Evolutionary conservation across 306 rosid genomes (phyloP).

Genomic region (Castanea mollissima): DNA sequence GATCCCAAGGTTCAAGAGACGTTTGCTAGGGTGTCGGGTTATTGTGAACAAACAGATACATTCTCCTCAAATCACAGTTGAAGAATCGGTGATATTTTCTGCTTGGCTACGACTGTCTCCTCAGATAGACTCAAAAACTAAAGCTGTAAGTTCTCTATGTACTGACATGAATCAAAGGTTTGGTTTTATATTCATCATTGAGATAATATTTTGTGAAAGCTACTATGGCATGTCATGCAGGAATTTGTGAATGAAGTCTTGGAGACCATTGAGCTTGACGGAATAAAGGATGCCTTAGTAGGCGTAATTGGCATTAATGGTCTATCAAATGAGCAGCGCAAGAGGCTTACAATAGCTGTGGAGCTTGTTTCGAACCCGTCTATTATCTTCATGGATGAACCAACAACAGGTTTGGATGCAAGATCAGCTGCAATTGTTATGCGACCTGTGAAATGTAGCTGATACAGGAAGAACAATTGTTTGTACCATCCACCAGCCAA

Average conservation of each 20-base stretch:
- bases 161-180: background rate
- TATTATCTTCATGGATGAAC: slow-evolving; percentile 66
- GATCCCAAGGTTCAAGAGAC: background rate
- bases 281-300: slow-evolving; percentile 47
- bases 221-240: slow-evolving; percentile 9
- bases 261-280: slow-evolving; percentile 53
- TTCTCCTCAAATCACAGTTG: slow-evolving; percentile 3
- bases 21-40: slow-evolving; percentile 3
- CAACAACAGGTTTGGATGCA: slow-evolving; percentile 63
- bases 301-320: slow-evolving; percentile 51
- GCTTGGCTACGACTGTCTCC: slow-evolving; percentile 4
- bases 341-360: slow-evolving; percentile 55
- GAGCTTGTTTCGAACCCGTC: slow-evolving; percentile 69
- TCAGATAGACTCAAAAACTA: slow-evolving; percentile 2
- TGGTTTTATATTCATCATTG: background rate
- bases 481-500: slow-evolving; percentile 68
- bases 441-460: slow-evolving; percentile 60
- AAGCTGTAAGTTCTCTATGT: background rate
- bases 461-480: slow-evolving; percentile 56
- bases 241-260: slow-evolving; percentile 58
- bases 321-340: slow-evolving; percentile 61
- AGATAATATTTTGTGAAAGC: too few relatives aligned
- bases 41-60: slow-evolving; percentile 5
- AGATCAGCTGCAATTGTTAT: slow-evolving; percentile 62
- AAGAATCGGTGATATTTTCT: slow-evolving; percentile 3